Evolutionary conservation across 148 eudicot genomes (phyloP).

Genomic region (Fagopyrum esculentum): DNA sequence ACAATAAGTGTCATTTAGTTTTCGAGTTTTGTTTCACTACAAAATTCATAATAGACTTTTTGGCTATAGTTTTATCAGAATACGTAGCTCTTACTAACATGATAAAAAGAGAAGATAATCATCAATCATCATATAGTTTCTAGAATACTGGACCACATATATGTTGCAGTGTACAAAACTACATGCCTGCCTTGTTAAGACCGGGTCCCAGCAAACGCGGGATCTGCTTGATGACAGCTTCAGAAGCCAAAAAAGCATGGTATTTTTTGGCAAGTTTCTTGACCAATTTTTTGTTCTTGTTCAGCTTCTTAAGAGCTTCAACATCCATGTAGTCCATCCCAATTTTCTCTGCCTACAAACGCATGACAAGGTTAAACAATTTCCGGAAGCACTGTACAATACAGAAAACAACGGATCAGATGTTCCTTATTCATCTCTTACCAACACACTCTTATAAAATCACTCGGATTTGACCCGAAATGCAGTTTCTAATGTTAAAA

Average conservation of each 20-base stretch:
- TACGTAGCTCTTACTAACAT: neutral
- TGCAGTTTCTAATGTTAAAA: too few relatives aligned
- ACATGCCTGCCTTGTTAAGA: neutral
- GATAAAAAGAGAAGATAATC: too few relatives aligned
- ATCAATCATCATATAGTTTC: neutral
- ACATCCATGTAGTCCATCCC: slow-evolving; percentile 8
- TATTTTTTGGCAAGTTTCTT: slow-evolving; percentile 4
- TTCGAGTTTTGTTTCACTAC: too few relatives aligned
- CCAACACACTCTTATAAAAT: too few relatives aligned
- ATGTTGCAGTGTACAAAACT: neutral
- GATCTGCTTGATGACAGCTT: slow-evolving; percentile 1
- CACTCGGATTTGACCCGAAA: too few relatives aligned
- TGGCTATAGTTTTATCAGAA: neutral
- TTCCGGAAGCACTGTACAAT: too few relatives aligned
- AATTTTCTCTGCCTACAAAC: slow-evolving; percentile 2
- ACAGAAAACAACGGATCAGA: neutral
- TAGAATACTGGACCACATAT: neutral
- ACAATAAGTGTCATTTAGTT: too few relatives aligned
- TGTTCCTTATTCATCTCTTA: too few relatives aligned
- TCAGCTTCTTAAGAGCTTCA: slow-evolving; percentile 3
- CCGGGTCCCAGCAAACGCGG: too few relatives aligned
- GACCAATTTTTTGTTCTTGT: slow-evolving; percentile 8
- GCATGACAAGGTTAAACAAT: neutral
- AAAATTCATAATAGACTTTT: too few relatives aligned
- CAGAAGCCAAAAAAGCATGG: slow-evolving; percentile 11